These are phyloP conservation scores for Solanum virginianum DNA, from an alignment of 257 asterid species.

Conservation along the genomic window DNA sequence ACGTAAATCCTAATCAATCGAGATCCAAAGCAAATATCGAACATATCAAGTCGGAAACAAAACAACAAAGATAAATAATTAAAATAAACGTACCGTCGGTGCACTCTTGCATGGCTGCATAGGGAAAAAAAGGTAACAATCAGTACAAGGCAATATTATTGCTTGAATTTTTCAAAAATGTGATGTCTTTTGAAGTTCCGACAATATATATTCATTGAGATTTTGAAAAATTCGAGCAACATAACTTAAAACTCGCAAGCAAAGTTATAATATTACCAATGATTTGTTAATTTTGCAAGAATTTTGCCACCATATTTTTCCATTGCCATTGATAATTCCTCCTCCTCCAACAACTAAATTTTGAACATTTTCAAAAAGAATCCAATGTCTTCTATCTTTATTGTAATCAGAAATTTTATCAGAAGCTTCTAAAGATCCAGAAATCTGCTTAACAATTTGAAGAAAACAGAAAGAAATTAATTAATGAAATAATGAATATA, in stretches of 20 bases:
- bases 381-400: not conserved
- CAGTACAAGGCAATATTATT: not conserved
- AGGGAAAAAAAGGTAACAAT: not conserved
- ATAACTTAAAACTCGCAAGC: not conserved
- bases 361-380: not conserved
- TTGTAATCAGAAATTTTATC: not conserved
- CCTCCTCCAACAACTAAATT: constrained; percentile 1
- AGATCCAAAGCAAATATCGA: too few relatives aligned
- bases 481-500: not conserved
- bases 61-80: not conserved
- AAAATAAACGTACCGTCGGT: constrained; percentile 59
- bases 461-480: not conserved
- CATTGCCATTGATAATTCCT: constrained; percentile 6
- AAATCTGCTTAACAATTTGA: not conserved
- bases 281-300: constrained; percentile 4
- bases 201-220: not conserved
- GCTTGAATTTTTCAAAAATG: not conserved
- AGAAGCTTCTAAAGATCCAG: constrained; percentile 4
- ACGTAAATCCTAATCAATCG: too few relatives aligned
- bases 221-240: not conserved
- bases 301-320: constrained; percentile 2
- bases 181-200: not conserved
- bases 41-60: too few relatives aligned
- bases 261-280: not conserved
- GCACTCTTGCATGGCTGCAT: constrained; percentile 69